Conservation (phyloP, 305 asterid species). For the Fraxinus velutina region DNA sequence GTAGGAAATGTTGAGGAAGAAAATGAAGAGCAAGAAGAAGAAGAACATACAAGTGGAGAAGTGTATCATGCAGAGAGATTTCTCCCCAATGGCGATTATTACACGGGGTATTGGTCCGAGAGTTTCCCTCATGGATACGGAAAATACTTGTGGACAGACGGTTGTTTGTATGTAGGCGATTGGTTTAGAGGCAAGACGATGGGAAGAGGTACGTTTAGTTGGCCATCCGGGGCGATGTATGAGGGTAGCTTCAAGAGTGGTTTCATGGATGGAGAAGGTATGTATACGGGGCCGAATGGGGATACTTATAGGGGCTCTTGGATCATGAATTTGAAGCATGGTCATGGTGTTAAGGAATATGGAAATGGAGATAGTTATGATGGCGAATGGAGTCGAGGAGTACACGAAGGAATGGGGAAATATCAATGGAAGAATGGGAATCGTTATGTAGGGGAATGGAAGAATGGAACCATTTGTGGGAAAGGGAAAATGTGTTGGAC, state of each 20-base stretch:
- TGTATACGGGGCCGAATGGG: constrained; percentile 54
- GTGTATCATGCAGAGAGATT: constrained; percentile 71
- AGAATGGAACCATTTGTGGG: constrained; percentile 51
- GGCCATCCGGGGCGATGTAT: constrained; percentile 71
- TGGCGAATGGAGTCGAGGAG: constrained; percentile 68
- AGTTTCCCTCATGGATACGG: constrained; percentile 71
- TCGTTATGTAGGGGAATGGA: constrained; percentile 60
- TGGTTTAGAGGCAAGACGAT: constrained; percentile 61
- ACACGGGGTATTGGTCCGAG: constrained; percentile 77
- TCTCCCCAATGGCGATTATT: constrained; percentile 91
- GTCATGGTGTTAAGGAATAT: constrained; percentile 49
- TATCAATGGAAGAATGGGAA: constrained; percentile 65
- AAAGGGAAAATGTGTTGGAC: constrained; percentile 53
- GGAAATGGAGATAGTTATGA: constrained; percentile 58
- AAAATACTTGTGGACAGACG: constrained; percentile 91
- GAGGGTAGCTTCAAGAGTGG: constrained; percentile 83
- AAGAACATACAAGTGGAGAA: constrained; percentile 52
- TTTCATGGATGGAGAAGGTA: constrained; percentile 77
- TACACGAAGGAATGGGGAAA: constrained; percentile 59
- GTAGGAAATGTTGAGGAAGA: constrained; percentile 38
- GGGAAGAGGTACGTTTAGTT: constrained; percentile 57
- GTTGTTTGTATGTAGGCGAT: constrained; percentile 72
- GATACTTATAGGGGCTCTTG: constrained; percentile 53
- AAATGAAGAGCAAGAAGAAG: constrained; percentile 38
- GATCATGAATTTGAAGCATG: constrained; percentile 68